Evolutionary conservation across 257 asterid genomes (phyloP).

Genomic region (Ballota nigra): DNA sequence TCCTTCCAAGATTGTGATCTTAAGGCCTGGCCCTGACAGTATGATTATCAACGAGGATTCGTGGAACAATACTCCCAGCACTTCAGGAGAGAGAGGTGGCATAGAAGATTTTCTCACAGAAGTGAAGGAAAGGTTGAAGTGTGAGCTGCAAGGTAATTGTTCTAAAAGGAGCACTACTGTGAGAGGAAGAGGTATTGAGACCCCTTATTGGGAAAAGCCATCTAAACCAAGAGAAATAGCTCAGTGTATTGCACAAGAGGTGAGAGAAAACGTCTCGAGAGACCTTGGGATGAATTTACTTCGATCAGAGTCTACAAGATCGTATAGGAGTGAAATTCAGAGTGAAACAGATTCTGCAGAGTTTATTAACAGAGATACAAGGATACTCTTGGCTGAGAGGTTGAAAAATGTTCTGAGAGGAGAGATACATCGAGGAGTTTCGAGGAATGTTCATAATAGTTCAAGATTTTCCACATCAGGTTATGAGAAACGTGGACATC

Average conservation of each 20-base stretch:
- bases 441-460: constrained; percentile 40
- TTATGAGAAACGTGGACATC: constrained; percentile 32
- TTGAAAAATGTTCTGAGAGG: constrained; percentile 69
- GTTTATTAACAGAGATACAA: constrained; percentile 60
- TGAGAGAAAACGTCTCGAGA: constrained; percentile 67
- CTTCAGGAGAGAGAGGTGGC: constrained; percentile 63
- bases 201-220: constrained; percentile 78
- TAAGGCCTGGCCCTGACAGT: constrained; percentile 83
- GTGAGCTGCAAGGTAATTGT: constrained; percentile 74
- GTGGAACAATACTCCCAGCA: constrained; percentile 74
- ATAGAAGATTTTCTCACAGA: constrained; percentile 87
- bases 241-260: constrained; percentile 71
- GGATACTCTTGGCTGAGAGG: constrained; percentile 76
- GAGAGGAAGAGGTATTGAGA: constrained; percentile 92
- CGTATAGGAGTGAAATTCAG: constrained; percentile 66
- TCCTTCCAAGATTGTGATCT: constrained; percentile 75
- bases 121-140: constrained; percentile 84
- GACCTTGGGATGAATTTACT: constrained; percentile 56
- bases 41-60: constrained; percentile 46
- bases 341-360: constrained; percentile 62
- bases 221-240: constrained; percentile 78
- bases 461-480: constrained; percentile 41
- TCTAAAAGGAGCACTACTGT: constrained; percentile 51
- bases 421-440: constrained; percentile 46
- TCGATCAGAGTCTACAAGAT: constrained; percentile 88